Base-by-base conservation (phyloP, 257 asterid genomes). In the Pogostemon cablin region DNA sequence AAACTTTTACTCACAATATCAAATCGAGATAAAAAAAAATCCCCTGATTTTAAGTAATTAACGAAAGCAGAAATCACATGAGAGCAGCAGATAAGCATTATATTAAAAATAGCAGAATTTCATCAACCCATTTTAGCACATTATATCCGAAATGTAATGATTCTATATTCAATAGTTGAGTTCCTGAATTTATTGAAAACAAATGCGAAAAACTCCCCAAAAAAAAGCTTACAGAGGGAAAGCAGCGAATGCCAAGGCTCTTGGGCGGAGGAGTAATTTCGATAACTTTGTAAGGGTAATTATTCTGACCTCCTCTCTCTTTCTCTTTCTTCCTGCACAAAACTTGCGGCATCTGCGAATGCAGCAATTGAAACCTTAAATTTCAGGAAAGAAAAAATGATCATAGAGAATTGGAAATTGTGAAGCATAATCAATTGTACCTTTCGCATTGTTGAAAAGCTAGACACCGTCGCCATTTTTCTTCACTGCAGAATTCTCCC, bases 241-340 rank as follows among this genome's bases (percentile, higher is more conserved):
- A 86, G 83, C 97, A 85, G 65, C 96, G 96, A 77, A 87, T 68
- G 86, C 98, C 97, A 9, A 92, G 98, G 84, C 79, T 84, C 80
- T 88, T 88, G 57, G 98, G 97, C 64, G 98, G 97, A 6, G 98
- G 98, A 49, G 90, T 85, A 59, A 90, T 90, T 76, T 86, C 96
- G 53, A 82, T 79, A 52, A 92, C 96, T 74, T 88, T 90, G 78
- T 90, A 90, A 8, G 96, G 98, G 73, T 86, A 80, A 69, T 81
- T 86, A 76, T 73, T 82, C 43, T 80, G 93, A n/a, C 84, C 81
- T 39, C 88, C 85, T 74, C 84, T 79, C 72, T 87, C 95, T 73
- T 79, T 90, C 72, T 90, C 93, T 62, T 84, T 90, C 82, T 85
- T 88, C 69, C 88, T 85, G 89, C 98, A 90, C 5, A 72, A 44